Conservation (phyloP, 179 eudicot genomes). For the Beta macrorhiza region DNA sequence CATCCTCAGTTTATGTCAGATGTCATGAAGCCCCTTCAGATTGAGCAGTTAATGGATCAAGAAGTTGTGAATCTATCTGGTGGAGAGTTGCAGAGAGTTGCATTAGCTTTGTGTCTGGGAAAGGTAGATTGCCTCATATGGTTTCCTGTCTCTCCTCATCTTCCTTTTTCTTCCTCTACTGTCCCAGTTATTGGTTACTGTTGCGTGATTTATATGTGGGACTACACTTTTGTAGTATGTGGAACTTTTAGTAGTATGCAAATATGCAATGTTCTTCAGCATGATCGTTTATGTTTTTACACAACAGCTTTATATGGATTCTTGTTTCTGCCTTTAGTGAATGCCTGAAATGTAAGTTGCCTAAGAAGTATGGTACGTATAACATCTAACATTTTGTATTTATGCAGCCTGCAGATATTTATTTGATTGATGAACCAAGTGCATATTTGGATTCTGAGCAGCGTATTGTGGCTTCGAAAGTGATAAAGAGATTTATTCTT, state of each 20-base stretch:
- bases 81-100: conserved; percentile 96
- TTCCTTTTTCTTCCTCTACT: background rate
- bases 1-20: conserved; percentile 93
- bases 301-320: background rate
- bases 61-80: conserved; percentile 93
- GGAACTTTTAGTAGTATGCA: no score
- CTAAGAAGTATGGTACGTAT: background rate
- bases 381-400: background rate
- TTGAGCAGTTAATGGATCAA: conserved; percentile 95
- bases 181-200: background rate
- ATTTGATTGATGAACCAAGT: conserved; percentile 96
- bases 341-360: background rate
- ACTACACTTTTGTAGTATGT: background rate
- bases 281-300: background rate
- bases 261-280: background rate
- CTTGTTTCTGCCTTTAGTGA: background rate
- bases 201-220: background rate
- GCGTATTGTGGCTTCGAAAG: conserved; percentile 97
- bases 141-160: background rate
- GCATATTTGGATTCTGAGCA: conserved; percentile 98
- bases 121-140: conserved; percentile 45
- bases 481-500: conserved; percentile 89
- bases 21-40: conserved; percentile 97
- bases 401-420: conserved; percentile 92
- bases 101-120: conserved; percentile 81